These are phyloP conservation scores for Metrosideros polymorpha DNA, from an alignment of 441 rosid species.

Conservation along the genomic window DNA sequence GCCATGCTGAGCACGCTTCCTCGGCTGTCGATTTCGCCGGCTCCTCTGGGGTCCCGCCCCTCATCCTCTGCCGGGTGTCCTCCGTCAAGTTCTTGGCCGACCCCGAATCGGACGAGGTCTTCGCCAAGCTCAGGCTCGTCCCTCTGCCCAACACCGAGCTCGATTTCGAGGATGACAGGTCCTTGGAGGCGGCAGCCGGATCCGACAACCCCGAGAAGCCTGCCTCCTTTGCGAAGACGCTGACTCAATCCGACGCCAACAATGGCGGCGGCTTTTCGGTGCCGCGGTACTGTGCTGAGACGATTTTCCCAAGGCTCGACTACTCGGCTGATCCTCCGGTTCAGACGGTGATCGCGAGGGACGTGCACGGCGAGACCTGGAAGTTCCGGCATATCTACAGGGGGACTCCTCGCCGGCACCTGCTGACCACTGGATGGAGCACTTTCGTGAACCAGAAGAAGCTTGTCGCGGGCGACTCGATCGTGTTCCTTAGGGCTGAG, in stretches of 20 bases:
- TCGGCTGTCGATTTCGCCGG: conserved; percentile 51
- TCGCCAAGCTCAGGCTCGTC: conserved; percentile 49
- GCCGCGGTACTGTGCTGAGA: conserved; percentile 95
- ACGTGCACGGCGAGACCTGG: conserved; percentile 91
- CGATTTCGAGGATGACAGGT: conserved; percentile 27
- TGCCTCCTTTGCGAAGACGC: conserved; percentile 83
- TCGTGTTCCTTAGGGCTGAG: conserved; percentile 75
- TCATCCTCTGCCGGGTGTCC: conserved; percentile 55
- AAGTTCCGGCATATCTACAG: conserved; percentile 94
- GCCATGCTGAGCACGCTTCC: conserved; percentile 84
- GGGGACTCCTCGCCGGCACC: conserved; percentile 94
- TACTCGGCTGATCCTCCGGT: conserved; percentile 94
- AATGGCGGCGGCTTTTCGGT: conserved; percentile 99
- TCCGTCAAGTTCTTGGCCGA: conserved; percentile 81
- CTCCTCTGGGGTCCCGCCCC: conserved; percentile 36
- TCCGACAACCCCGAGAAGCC: conserved; percentile 49
- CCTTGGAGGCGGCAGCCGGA: conserved; percentile 9
- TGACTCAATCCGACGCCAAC: conserved; percentile 95
- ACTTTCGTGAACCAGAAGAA: conserved; percentile 94
- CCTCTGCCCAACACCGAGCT: conserved; percentile 36
- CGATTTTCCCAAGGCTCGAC: conserved; percentile 82
- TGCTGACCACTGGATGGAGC: conserved; percentile 98
- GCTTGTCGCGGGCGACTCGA: conserved; percentile 94
- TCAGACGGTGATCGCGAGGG: conserved; percentile 84
- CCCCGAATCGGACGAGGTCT: conserved; percentile 84